Evolutionary conservation across 495 filamentous ascomycete genomes (phyloP).

Genomic region (Daldinia bambusicola): DNA sequence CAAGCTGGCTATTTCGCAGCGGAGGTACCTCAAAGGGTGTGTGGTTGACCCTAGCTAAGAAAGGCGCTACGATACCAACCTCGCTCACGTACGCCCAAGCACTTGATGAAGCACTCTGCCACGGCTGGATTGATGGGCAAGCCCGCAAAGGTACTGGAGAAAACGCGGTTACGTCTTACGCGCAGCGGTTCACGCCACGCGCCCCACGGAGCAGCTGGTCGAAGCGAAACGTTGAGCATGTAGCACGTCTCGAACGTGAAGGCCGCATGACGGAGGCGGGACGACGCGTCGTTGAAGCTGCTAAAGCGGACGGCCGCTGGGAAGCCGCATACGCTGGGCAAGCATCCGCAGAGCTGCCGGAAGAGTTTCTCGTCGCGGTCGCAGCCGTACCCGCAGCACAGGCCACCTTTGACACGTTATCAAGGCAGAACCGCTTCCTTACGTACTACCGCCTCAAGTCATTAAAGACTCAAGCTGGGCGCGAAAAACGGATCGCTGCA

Average conservation of each 20-base stretch:
- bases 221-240: neutral
- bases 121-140: constrained; percentile 71
- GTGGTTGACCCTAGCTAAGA: neutral
- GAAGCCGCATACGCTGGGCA: neutral
- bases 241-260: neutral
- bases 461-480: constrained; percentile 41
- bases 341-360: neutral
- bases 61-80: constrained; percentile 43
- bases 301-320: neutral
- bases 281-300: neutral
- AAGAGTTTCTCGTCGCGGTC: neutral
- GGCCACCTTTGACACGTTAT: neutral
- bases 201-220: neutral
- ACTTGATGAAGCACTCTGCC: constrained; percentile 65
- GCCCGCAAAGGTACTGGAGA: constrained; percentile 29
- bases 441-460: constrained; percentile 42
- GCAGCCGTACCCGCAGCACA: neutral
- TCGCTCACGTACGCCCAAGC: constrained; percentile 65
- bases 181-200: constrained; percentile 21
- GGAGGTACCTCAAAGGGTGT: neutral
- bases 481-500: constrained; percentile 37
- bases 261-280: neutral
- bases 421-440: constrained; percentile 38
- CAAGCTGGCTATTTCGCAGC: neutral
- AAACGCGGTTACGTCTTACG: constrained; percentile 27